These are phyloP conservation scores for Talaromyces piceae DNA, from an alignment of 2,329 filamentous ascomycete species.

Conservation along the genomic window DNA sequence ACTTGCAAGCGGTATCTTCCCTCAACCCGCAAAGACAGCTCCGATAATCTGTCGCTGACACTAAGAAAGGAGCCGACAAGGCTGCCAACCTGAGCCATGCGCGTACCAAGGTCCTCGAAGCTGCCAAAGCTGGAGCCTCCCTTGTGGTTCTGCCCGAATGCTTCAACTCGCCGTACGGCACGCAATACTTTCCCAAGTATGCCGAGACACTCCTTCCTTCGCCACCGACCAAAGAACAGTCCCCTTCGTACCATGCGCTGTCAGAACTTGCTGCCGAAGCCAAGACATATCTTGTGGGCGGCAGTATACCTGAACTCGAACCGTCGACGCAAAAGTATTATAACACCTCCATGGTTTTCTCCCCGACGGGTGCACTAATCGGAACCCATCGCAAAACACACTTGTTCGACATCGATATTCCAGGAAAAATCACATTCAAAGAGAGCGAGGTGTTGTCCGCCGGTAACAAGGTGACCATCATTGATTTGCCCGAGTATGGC, in stretches of 20 bases:
- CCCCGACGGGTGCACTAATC: conserved; percentile 68
- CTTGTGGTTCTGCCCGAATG: conserved; percentile 94
- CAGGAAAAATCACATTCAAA: conserved; percentile 83
- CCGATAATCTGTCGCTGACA: neutral
- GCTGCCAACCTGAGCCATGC: conserved; percentile 73
- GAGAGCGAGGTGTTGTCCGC: conserved; percentile 85
- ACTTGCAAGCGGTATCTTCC: conserved; percentile 57
- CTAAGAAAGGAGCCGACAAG: conserved; percentile 63
- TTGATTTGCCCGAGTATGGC: conserved; percentile 84
- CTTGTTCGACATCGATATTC: conserved; percentile 96
- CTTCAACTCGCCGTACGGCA: conserved; percentile 98
- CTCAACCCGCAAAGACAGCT: neutral
- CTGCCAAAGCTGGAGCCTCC: conserved; percentile 66
- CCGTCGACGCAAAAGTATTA: conserved; percentile 64
- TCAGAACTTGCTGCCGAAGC: conserved; percentile 71
- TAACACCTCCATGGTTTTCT: conserved; percentile 85
- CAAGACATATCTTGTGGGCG: conserved; percentile 74
- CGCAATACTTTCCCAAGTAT: conserved; percentile 81
- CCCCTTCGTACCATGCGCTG: conserved; percentile 80
- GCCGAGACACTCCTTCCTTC: conserved; percentile 79
- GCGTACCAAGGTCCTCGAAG: conserved; percentile 72
- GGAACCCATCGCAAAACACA: conserved; percentile 89
- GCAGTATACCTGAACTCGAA: conserved; percentile 82
- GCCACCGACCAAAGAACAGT: conserved; percentile 61
- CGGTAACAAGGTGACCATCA: conserved; percentile 74